Conservation (phyloP, 1,139 yeast genomes). For the Wickerhamomyces sp. region DNA sequence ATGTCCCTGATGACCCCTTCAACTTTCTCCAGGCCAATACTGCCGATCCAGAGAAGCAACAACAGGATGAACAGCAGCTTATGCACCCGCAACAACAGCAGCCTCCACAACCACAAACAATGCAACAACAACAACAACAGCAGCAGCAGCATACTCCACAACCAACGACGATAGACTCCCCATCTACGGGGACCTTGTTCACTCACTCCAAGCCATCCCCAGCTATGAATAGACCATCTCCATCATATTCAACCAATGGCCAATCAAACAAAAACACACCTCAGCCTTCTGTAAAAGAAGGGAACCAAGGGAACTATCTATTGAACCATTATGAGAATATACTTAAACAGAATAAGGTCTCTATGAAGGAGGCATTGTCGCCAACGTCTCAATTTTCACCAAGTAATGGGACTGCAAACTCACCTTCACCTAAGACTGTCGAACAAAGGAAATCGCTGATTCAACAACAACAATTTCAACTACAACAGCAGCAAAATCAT, state of each 20-base stretch:
- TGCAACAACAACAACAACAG: too few species aligned
- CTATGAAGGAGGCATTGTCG: conserved; percentile 18
- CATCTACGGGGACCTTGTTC: neutral
- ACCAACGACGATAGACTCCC: neutral
- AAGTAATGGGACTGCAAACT: conserved; percentile 2
- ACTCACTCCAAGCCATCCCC: neutral
- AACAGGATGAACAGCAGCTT: neutral
- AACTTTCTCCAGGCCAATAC: conserved; percentile 20
- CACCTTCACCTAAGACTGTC: neutral
- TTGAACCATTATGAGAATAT: conserved; percentile 20
- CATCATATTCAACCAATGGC: conserved; percentile 14
- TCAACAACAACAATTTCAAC: neutral
- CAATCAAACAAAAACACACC: conserved; percentile 11
- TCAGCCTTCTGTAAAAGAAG: conserved; percentile 8
- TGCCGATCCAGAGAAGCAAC: conserved; percentile 14
- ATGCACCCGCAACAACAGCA: too few species aligned
- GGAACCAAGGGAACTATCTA: conserved; percentile 12
- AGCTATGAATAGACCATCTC: conserved; percentile 4
- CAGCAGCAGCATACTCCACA: conserved; percentile 3
- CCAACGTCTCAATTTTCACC: conserved; percentile 11
- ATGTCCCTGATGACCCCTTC: conserved; percentile 20
- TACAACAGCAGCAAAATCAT: too few species aligned
- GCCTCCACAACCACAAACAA: too few species aligned
- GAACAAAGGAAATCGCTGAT: neutral
- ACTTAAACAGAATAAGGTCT: conserved; percentile 18